Conservation (phyloP, 2,329 filamentous ascomycete genomes). For the Escovopsis sp. region DNA sequence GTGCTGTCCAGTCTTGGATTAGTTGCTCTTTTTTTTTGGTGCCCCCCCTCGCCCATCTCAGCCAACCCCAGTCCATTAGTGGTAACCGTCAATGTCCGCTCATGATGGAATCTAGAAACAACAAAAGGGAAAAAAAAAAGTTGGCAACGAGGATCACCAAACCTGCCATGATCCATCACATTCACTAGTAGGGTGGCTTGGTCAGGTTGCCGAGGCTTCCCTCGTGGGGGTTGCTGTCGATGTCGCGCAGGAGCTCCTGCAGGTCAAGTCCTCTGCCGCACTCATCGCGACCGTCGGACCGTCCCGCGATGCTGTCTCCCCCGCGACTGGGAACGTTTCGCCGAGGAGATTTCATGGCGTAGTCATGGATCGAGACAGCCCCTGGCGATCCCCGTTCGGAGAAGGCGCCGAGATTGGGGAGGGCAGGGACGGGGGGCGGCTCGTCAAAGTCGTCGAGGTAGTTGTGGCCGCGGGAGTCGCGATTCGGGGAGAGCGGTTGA, state of each 20-base stretch:
- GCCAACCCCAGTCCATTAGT: too few species aligned
- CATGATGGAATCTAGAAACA: too few species aligned
- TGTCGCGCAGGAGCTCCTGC: slow-evolving; percentile 32
- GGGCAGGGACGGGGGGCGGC: slow-evolving; percentile 41
- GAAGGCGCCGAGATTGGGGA: slow-evolving; percentile 25
- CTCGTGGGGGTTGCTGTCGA: slow-evolving; percentile 33
- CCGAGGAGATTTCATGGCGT: slow-evolving; percentile 18
- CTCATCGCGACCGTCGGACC: slow-evolving; percentile 19
- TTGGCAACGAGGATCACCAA: not conserved
- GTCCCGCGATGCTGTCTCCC: slow-evolving; percentile 21
- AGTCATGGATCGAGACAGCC: slow-evolving; percentile 20
- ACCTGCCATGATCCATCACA: not conserved
- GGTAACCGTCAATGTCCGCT: too few species aligned
- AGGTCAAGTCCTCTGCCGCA: slow-evolving; percentile 27
- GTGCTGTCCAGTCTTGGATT: too few species aligned
- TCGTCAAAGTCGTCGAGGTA: slow-evolving; percentile 16
- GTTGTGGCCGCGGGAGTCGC: slow-evolving; percentile 9
- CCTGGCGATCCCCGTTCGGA: slow-evolving; percentile 15
- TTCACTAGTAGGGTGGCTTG: slow-evolving; percentile 31
- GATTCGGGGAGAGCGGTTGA: slow-evolving; percentile 23
- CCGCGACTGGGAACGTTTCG: slow-evolving; percentile 27
- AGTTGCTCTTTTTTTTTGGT: too few species aligned
- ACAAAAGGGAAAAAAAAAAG: too few species aligned
- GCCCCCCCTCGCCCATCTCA: too few species aligned
- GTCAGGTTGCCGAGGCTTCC: slow-evolving; percentile 29